Conservation (phyloP, 495 filamentous ascomycete genomes). For the Entonaema liquescens region DNA sequence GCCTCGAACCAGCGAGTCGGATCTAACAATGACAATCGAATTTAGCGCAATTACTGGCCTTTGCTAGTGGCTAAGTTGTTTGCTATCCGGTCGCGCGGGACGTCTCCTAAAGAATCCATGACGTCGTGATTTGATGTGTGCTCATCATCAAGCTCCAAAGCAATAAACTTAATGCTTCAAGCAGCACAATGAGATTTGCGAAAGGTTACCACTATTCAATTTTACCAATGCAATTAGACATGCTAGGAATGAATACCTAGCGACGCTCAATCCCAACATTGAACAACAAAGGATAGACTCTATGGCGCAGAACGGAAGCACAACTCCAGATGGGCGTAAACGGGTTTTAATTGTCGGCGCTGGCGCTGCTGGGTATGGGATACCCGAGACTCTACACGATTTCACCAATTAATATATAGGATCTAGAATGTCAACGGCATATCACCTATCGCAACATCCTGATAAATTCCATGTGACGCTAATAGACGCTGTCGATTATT, state of each 20-base stretch:
- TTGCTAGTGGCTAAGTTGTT: neutral
- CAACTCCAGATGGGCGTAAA: constrained; percentile 46
- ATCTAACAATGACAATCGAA: neutral
- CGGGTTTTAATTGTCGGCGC: constrained; percentile 69
- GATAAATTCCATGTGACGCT: constrained; percentile 78
- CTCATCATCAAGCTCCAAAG: constrained; percentile 27
- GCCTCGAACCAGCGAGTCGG: neutral
- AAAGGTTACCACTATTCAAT: too few species aligned
- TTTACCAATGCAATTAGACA: neutral
- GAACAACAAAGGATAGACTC: neutral
- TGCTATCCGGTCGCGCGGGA: neutral
- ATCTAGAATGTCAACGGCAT: constrained; percentile 71
- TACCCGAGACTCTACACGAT: neutral
- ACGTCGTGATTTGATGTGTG: constrained; percentile 24
- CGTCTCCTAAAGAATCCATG: constrained; percentile 14
- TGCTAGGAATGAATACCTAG: neutral
- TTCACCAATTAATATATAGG: constrained; percentile 6
- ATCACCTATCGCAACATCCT: constrained; percentile 76
- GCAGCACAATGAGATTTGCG: neutral
- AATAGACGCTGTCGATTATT: constrained; percentile 71
- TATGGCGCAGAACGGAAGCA: constrained; percentile 31
- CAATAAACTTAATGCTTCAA: neutral
- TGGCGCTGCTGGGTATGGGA: constrained; percentile 64
- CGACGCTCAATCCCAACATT: too few species aligned
- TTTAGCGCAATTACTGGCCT: neutral